Percentiles rank a stretch among this genome's conserved stretches.
These are phyloP conservation scores for Diaporthe sp. DNA, from an alignment of 2,329 filamentous ascomycete genomes.

Conservation along the genomic window DNA sequence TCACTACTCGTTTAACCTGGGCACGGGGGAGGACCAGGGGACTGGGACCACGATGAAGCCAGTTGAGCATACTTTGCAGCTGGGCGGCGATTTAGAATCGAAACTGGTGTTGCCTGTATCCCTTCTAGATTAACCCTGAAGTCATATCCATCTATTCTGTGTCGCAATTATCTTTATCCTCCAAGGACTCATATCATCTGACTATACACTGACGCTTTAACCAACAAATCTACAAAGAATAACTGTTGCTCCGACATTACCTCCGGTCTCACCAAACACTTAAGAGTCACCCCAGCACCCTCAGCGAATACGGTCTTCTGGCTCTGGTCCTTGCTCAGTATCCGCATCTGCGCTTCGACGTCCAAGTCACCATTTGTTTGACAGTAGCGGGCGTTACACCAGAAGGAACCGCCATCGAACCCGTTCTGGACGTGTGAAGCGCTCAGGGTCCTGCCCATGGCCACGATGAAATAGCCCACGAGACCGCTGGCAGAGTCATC, in stretches of 20 bases:
- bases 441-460: constrained; percentile 7
- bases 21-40: constrained; percentile 43
- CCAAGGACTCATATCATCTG: not conserved
- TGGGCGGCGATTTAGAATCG: constrained; percentile 8
- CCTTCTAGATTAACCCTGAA: not conserved
- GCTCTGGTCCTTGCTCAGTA: constrained; percentile 10
- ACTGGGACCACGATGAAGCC: constrained; percentile 39
- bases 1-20: constrained; percentile 42
- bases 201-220: not conserved
- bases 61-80: constrained; percentile 40
- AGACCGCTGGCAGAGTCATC: not conserved
- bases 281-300: constrained; percentile 1
- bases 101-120: constrained; percentile 35
- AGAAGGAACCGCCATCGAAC: constrained; percentile 1
- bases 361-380: not conserved
- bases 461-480: constrained; percentile 8
- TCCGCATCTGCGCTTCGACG: not conserved
- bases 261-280: not conserved
- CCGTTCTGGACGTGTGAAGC: constrained; percentile 13
- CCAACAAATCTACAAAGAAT: constrained; percentile 9
- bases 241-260: constrained; percentile 19
- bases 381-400: constrained; percentile 13
- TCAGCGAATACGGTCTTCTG: constrained; percentile 14
- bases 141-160: not conserved
- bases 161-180: not conserved